These are phyloP conservation scores for Inga leiocalycina DNA, from an alignment of 306 rosid species.

Conservation along the genomic window DNA sequence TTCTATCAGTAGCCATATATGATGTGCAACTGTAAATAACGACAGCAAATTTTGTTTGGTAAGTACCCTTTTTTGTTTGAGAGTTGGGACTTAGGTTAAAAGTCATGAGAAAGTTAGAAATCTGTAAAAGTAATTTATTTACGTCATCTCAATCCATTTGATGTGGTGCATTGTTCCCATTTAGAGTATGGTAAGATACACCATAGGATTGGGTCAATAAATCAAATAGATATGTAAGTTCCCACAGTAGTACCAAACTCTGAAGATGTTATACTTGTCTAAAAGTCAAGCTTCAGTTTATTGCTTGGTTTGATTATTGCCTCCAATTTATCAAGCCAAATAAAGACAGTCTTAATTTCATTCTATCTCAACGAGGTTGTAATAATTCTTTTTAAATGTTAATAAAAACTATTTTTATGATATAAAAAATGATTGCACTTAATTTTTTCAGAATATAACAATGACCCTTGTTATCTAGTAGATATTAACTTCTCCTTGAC, in stretches of 20 bases:
- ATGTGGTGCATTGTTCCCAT: background rate
- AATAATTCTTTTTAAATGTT: slow-evolving; percentile 11
- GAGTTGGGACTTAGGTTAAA: slow-evolving; percentile 16
- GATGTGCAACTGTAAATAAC: background rate
- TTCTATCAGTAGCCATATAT: slow-evolving; percentile 5
- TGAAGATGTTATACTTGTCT: background rate
- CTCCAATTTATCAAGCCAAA: slow-evolving; percentile 8
- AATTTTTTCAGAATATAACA: slow-evolving; percentile 30
- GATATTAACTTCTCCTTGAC: background rate
- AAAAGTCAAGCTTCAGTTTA: background rate
- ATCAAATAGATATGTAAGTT: background rate
- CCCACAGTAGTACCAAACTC: background rate
- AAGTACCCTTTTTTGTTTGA: slow-evolving; percentile 5
- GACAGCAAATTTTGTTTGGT: background rate
- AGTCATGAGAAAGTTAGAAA: background rate
- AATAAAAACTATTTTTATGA: background rate
- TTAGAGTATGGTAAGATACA: background rate
- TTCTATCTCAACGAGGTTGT: slow-evolving; percentile 5
- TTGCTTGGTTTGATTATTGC: background rate
- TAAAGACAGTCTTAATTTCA: slow-evolving; percentile 2
- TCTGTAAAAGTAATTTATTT: background rate
- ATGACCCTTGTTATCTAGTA: background rate
- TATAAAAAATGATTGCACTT: slow-evolving; percentile 1
- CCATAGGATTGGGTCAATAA: background rate
- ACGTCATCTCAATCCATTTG: background rate